Percentiles rank a stretch among this genome's conserved stretches.
Conservation (phyloP, 371 early-diverging fungal genomes). For the Mucor circinelloides region DNA sequence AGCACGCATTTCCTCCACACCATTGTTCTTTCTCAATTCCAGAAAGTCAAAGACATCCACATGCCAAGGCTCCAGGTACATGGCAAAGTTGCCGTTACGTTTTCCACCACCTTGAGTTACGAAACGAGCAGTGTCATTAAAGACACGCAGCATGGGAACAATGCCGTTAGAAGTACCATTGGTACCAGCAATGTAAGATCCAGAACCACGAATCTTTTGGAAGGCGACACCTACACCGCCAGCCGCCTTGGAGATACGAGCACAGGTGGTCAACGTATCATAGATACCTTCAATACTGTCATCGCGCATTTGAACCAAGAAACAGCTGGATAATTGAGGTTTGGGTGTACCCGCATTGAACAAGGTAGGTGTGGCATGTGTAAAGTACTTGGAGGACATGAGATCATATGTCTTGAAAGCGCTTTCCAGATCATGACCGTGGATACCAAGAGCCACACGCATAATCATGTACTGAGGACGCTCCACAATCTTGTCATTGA, state of each 20-base stretch:
- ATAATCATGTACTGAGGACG: slow-evolving; percentile 99
- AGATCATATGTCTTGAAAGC: slow-evolving; percentile 97
- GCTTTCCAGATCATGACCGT: slow-evolving; percentile 89
- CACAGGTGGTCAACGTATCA: slow-evolving; percentile 96
- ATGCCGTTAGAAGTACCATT: slow-evolving; percentile 98
- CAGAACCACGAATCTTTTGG: slow-evolving; percentile 95
- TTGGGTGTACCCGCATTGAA: slow-evolving; percentile 98
- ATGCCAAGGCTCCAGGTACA: slow-evolving; percentile 99
- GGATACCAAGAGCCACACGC: slow-evolving; percentile 98
- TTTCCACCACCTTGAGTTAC: slow-evolving; percentile 99
- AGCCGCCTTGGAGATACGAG: slow-evolving; percentile 97
- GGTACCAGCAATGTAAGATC: slow-evolving; percentile 97
- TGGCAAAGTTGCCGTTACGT: slow-evolving; percentile 98
- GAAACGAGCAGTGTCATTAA: slow-evolving; percentile 98
- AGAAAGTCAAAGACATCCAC: slow-evolving; percentile 98
- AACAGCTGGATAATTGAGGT: slow-evolving; percentile 97
- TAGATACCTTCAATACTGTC: slow-evolving; percentile 99
- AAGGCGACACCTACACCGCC: slow-evolving; percentile 99
- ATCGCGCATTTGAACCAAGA: slow-evolving; percentile 94
- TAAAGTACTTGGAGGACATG: slow-evolving; percentile 95
- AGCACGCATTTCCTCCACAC: slow-evolving; percentile 97
- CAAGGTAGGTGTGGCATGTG: slow-evolving; percentile 98
- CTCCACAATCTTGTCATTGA: slow-evolving; percentile 85
- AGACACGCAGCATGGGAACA: slow-evolving; percentile 98
- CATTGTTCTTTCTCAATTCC: slow-evolving; percentile 98